Conservation (phyloP, 2,329 filamentous ascomycete genomes). For the Cladosporium sp. region DNA sequence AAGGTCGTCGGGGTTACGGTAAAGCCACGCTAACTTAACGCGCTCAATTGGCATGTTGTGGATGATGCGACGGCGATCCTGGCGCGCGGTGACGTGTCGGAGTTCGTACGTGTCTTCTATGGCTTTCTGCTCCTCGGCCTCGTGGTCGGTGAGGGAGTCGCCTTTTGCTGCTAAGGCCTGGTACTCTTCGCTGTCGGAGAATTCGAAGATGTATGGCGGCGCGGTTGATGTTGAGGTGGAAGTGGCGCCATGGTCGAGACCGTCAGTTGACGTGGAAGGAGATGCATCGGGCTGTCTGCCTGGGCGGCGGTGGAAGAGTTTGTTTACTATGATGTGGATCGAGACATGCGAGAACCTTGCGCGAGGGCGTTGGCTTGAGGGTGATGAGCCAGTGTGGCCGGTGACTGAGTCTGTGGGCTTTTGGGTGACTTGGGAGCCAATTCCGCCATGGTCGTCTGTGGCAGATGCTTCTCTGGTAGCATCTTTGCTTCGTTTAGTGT, state of each 20-base stretch:
- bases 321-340: background rate
- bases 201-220: background rate
- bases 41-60: background rate
- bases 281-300: no score
- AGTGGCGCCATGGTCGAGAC: background rate
- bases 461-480: background rate
- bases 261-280: no score
- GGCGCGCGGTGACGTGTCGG: background rate
- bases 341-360: background rate
- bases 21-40: no score
- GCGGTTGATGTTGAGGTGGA: background rate
- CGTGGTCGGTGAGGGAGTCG: background rate
- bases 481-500: background rate
- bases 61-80: no score
- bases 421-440: background rate
- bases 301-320: no score
- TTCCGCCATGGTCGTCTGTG: background rate
- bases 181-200: background rate
- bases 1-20: background rate
- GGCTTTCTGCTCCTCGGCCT: no score
- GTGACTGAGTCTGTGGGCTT: background rate
- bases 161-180: background rate
- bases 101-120: no score
- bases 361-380: background rate
- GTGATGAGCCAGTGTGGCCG: background rate